Conservation (phyloP, 2,329 filamentous ascomycete genomes). For the Didymella glomerata region DNA sequence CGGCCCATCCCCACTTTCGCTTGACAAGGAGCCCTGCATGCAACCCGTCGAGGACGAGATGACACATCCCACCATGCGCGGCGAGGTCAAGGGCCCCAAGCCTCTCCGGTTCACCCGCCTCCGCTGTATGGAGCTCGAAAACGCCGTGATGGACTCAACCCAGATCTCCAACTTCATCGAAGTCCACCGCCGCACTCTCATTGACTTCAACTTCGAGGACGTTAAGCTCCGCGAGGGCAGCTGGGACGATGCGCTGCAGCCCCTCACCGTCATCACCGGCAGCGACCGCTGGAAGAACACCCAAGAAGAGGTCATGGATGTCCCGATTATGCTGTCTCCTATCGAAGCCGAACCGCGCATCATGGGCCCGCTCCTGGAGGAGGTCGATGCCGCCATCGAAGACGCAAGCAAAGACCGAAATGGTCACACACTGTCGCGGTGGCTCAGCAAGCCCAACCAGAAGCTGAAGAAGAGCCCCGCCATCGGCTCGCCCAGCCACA, state of each 20-base stretch:
- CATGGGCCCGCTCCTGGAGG: constrained; percentile 47
- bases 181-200: constrained; percentile 71
- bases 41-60: constrained; percentile 57
- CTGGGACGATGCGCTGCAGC: constrained; percentile 85
- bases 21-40: constrained; percentile 75
- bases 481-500: constrained; percentile 18
- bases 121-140: constrained; percentile 74
- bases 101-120: constrained; percentile 70
- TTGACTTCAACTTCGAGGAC: constrained; percentile 82
- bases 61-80: constrained; percentile 45
- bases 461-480: constrained; percentile 27
- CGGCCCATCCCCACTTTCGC: constrained; percentile 76
- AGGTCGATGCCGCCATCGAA: constrained; percentile 41
- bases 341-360: constrained; percentile 46
- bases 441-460: constrained; percentile 41
- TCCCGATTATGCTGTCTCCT: constrained; percentile 50
- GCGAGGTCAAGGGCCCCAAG: constrained; percentile 50
- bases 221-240: constrained; percentile 74
- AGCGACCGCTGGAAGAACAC: constrained; percentile 54
- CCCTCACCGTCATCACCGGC: constrained; percentile 62
- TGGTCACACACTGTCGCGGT: constrained; percentile 41
- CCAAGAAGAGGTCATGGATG: constrained; percentile 54
- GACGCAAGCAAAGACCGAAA: constrained; percentile 33
- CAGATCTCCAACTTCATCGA: constrained; percentile 76
- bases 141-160: constrained; percentile 73